Percentiles rank a stretch among this genome's conserved stretches.
phyloP scores from a whole-genome alignment of 768 basidiomycete genomes.

The Leccinum variicolor region DNA sequence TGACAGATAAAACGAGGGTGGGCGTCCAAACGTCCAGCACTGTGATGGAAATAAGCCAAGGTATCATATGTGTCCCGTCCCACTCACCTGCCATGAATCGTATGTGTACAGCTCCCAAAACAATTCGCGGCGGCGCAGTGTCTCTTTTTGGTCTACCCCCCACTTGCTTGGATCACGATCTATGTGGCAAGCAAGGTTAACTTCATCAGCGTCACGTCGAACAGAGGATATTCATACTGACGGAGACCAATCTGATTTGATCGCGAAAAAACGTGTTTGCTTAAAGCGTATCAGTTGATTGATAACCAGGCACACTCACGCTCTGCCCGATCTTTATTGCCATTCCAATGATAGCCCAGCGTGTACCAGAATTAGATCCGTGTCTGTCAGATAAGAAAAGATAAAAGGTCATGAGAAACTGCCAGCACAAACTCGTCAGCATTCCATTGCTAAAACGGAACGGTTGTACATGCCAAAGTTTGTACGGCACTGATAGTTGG shows the following conservation, averaged over 20 bases:
- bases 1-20: constrained; percentile 62
- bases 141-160: constrained; percentile 55
- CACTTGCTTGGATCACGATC: constrained; percentile 71
- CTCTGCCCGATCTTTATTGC: constrained; percentile 70
- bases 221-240: constrained; percentile 33
- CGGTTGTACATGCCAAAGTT: constrained; percentile 47
- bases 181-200: constrained; percentile 21
- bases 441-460: constrained; percentile 27
- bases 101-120: constrained; percentile 59
- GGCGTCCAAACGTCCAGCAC: constrained; percentile 67
- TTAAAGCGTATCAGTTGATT: background rate
- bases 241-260: constrained; percentile 61
- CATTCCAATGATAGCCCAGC: constrained; percentile 68
- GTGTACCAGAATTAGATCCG: constrained; percentile 58
- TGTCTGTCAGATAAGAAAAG: constrained; percentile 67
- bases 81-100: constrained; percentile 33
- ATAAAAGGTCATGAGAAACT: constrained; percentile 72
- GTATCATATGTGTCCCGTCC: background rate
- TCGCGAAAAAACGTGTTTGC: constrained; percentile 5
- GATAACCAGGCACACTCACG: constrained; percentile 40
- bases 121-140: constrained; percentile 58
- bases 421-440: constrained; percentile 11
- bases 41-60: constrained; percentile 39
- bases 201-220: constrained; percentile 8
- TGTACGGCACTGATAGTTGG: constrained; percentile 68